Base-by-base conservation (phyloP, 2,329 filamentous ascomycete species). In the Lasiodiplodia hormozganensis region DNA sequence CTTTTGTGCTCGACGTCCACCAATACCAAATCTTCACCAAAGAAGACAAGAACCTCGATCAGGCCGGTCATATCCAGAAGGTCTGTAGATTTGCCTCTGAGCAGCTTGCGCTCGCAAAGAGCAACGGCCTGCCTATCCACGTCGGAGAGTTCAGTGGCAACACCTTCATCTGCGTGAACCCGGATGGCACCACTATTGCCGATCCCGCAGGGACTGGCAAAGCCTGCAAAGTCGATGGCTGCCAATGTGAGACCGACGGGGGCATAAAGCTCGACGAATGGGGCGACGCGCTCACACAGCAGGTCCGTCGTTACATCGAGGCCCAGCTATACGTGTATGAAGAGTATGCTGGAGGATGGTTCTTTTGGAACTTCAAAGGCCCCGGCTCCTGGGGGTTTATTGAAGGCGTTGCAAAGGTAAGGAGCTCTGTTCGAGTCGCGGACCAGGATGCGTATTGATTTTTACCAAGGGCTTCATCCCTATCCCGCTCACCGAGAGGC, bases 1-100 rank as follows among this genome's bases (percentile, higher is more conserved):
- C 86, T 53, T 85, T 90, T 54, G 84, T 86, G 52, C 78, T 92
- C 70, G 90, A 92, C 74, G 88, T 89, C 68, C 82, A 83, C 67
- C 79, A 83, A 62, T 84, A 83, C 70, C 82, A 84, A 71, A 79
- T 83, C 69, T 79, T 80, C 69, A 77, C 75, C 5, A 70, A 75
- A 4, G 74, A 67, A 4, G 78, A 82, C 70, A 76, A 78, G 11
- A 66, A 70, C 4, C 76, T 80, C 49, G 79, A 75, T 12, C 81
- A 82, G 47, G 76, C 74, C 14, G 70, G 79, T 28, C 82, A 84
- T 70, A 77, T 83, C 43, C 70, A 73, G 54, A 78, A 77, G 51
- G 82, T 81, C n/a, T 84, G 82, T 71, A 72, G 73, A 68, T 78
- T 80, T 36, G 88, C 86, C 62, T 92, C 89, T 79, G 82, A 81